Conservation (phyloP, 2,329 filamentous ascomycete genomes). For the Cladophialophora exuberans region DNA sequence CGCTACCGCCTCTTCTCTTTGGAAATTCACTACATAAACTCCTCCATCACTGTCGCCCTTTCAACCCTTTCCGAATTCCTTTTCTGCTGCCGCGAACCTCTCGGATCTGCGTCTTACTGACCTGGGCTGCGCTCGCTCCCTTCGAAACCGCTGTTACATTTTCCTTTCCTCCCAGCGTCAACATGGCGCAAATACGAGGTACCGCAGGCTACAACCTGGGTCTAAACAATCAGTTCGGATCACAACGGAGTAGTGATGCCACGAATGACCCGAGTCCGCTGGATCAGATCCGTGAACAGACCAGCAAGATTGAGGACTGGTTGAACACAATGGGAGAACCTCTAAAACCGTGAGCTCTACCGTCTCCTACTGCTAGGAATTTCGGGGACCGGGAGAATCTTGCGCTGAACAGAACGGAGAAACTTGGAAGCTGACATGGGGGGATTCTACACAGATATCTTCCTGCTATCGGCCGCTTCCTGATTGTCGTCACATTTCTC, state of each 20-base stretch:
- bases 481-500: conserved; percentile 97
- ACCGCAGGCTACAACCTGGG: conserved; percentile 83
- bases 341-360: conserved; percentile 86
- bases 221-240: conserved; percentile 72
- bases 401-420: too few species aligned
- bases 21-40: too few species aligned
- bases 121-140: not conserved
- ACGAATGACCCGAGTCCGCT: conserved; percentile 74
- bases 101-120: not conserved
- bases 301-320: conserved; percentile 96
- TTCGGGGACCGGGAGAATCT: too few species aligned
- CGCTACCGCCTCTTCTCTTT: too few species aligned
- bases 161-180: conserved; percentile 20
- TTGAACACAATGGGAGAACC: conserved; percentile 87
- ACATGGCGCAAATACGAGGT: conserved; percentile 61
- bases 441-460: conserved; percentile 68
- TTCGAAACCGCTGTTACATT: not conserved
- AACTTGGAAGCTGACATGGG: conserved; percentile 36
- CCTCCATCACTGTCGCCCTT: not conserved
- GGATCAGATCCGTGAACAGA: conserved; percentile 89
- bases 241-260: conserved; percentile 60
- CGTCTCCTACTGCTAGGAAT: conserved; percentile 13
- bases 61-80: not conserved
- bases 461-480: conserved; percentile 90
- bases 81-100: not conserved